Evolutionary conservation across 1,139 yeast genomes (phyloP).

Genomic region (Scheffersomyces stambukii): DNA sequence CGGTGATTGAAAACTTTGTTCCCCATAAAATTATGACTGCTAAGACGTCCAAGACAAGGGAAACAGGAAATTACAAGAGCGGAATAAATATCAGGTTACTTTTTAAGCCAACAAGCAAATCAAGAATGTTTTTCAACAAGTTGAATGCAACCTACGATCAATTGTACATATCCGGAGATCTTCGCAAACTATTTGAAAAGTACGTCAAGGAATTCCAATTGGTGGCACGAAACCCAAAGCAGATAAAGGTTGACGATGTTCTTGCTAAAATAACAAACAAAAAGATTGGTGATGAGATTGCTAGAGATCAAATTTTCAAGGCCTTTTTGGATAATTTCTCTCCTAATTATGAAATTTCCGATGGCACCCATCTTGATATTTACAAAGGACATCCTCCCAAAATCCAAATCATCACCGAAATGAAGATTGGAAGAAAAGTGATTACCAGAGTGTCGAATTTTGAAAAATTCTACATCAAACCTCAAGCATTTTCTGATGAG

Average conservation of each 20-base stretch:
- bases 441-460: slow-evolving; percentile 70
- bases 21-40: slow-evolving; percentile 50
- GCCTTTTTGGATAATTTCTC: slow-evolving; percentile 52
- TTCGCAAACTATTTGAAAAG: slow-evolving; percentile 47
- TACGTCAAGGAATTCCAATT: slow-evolving; percentile 55
- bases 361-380: slow-evolving; percentile 28
- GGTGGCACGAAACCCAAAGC: slow-evolving; percentile 43
- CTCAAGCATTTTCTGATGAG: slow-evolving; percentile 62
- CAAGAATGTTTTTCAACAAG: slow-evolving; percentile 48
- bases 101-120: slow-evolving; percentile 53
- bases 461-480: slow-evolving; percentile 64
- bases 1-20: slow-evolving; percentile 53
- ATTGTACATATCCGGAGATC: slow-evolving; percentile 50
- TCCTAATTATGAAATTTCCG: slow-evolving; percentile 52
- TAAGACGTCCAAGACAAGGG: slow-evolving; percentile 6
- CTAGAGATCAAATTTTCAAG: slow-evolving; percentile 52
- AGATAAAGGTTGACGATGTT: slow-evolving; percentile 51
- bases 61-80: slow-evolving; percentile 8
- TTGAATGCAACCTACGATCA: slow-evolving; percentile 30
- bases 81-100: slow-evolving; percentile 29
- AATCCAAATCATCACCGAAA: slow-evolving; percentile 64
- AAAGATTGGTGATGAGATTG: slow-evolving; percentile 15
- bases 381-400: slow-evolving; percentile 66
- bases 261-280: slow-evolving; percentile 23
- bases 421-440: slow-evolving; percentile 77